Conservation (phyloP, 257 asterid genomes). For the Cinchona pubescens region DNA sequence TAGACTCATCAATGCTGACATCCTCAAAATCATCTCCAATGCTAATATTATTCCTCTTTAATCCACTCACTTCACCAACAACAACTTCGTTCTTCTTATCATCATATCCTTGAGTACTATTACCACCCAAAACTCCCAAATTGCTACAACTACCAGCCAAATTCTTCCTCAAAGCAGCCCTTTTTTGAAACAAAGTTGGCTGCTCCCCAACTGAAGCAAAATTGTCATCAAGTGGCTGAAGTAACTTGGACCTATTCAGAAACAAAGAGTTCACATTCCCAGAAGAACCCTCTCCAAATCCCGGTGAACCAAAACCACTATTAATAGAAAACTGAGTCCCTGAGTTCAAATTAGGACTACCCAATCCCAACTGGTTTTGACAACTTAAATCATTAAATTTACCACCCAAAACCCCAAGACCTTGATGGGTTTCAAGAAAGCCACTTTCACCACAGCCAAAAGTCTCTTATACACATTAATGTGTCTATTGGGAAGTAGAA, state of each 20-base stretch:
- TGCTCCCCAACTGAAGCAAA: conserved; percentile 61
- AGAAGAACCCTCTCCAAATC: conserved; percentile 35
- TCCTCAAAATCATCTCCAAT: conserved; percentile 66
- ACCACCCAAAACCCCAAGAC: conserved; percentile 24
- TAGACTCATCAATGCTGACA: conserved; percentile 69
- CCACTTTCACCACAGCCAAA: conserved; percentile 57
- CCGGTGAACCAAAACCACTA: conserved; percentile 39
- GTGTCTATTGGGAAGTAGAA: conserved; percentile 36
- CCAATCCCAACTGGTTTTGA: conserved; percentile 40
- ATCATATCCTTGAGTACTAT: conserved; percentile 19
- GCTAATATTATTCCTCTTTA: conserved; percentile 53
- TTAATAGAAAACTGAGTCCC: conserved; percentile 27
- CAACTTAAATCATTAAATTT: conserved; percentile 41
- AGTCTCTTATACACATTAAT: conserved; percentile 28
- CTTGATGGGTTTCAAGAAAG: conserved; percentile 49
- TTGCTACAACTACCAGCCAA: conserved; percentile 24
- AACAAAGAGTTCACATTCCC: conserved; percentile 40
- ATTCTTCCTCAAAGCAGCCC: conserved; percentile 68
- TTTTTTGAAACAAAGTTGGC: conserved; percentile 87
- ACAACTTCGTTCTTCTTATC: conserved; percentile 27
- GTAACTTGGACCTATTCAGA: conserved; percentile 57
- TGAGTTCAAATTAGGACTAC: conserved; percentile 34
- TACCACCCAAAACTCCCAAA: conserved; percentile 48
- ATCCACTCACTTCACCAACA: conserved; percentile 28
- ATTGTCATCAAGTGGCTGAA: conserved; percentile 82